Conservation (phyloP, 352 stramenopile species). For the Globisporangium spinosum region DNA sequence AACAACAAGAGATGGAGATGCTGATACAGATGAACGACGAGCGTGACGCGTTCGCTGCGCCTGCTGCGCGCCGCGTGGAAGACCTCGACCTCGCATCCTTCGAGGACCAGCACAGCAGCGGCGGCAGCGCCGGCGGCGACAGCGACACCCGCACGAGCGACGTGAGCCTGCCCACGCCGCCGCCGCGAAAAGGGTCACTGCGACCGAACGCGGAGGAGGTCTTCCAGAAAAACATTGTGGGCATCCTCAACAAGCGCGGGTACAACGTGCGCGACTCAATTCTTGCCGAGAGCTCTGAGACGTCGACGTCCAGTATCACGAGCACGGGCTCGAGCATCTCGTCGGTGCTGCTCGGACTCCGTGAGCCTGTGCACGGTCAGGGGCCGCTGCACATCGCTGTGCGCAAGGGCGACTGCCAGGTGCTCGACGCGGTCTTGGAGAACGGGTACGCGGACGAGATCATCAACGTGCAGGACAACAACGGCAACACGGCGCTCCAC, state of each 20-base stretch:
- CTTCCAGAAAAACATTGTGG: constrained; percentile 66
- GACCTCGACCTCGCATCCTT: constrained; percentile 4
- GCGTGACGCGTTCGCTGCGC: neutral
- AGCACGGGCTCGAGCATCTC: constrained; percentile 60
- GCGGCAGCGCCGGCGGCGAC: neutral
- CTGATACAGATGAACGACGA: constrained; percentile 9
- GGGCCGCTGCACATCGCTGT: constrained; percentile 76
- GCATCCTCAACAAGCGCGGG: constrained; percentile 77
- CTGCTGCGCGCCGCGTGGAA: neutral
- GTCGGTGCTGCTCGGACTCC: constrained; percentile 61
- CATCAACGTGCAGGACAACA: constrained; percentile 66
- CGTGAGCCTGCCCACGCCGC: constrained; percentile 11
- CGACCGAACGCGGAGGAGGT: constrained; percentile 44
- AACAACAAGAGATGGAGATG: constrained; percentile 2
- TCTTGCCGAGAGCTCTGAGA: constrained; percentile 47
- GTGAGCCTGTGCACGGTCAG: constrained; percentile 74
- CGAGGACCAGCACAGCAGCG: constrained; percentile 4
- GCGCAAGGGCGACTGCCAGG: constrained; percentile 61
- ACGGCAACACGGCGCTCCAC: constrained; percentile 80
- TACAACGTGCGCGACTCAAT: constrained; percentile 78
- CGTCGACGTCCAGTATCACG: constrained; percentile 56
- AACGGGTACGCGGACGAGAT: constrained; percentile 70
- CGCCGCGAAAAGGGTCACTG: constrained; percentile 12
- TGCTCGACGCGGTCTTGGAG: constrained; percentile 67
- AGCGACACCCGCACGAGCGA: constrained; percentile 13